A percentile compares a stretch with the other conserved stretches of the same genome.
phyloP scores from a whole-genome alignment of 306 rosid genomes.

The Dalbergia oliveri region DNA sequence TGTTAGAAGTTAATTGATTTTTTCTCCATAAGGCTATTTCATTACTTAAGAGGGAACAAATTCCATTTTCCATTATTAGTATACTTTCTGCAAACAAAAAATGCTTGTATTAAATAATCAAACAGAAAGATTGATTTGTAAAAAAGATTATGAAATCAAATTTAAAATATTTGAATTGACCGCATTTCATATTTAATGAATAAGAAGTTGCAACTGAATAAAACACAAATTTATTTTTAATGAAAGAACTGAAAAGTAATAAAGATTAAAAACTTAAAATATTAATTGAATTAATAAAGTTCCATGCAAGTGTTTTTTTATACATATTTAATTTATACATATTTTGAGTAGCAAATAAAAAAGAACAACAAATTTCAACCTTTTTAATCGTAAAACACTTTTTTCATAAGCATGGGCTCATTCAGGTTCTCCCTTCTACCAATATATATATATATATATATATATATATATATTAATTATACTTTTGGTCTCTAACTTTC shows the following conservation, averaged over 20 bases:
- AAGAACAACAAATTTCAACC: too few relatives aligned
- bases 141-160: neutral
- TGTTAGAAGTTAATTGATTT: slow-evolving; percentile 5
- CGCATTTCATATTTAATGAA: neutral
- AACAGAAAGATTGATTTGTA: neutral
- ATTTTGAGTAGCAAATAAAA: too few relatives aligned
- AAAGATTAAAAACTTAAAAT: neutral
- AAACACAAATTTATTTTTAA: neutral
- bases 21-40: neutral
- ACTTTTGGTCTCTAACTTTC: too few relatives aligned
- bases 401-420: too few relatives aligned
- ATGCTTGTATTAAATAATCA: neutral
- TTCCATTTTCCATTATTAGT: neutral
- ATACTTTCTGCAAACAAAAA: neutral
- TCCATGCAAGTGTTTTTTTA: too few relatives aligned
- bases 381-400: too few relatives aligned
- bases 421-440: too few relatives aligned
- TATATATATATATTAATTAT: too few relatives aligned
- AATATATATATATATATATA: too few relatives aligned
- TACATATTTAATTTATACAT: too few relatives aligned
- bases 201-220: neutral
- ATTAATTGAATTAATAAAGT: neutral
- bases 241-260: neutral
- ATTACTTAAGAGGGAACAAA: slow-evolving; percentile 2
- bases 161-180: neutral